These are phyloP conservation scores for Boletellus emodensis DNA, from an alignment of 768 basidiomycete genomes.

Conservation along the genomic window DNA sequence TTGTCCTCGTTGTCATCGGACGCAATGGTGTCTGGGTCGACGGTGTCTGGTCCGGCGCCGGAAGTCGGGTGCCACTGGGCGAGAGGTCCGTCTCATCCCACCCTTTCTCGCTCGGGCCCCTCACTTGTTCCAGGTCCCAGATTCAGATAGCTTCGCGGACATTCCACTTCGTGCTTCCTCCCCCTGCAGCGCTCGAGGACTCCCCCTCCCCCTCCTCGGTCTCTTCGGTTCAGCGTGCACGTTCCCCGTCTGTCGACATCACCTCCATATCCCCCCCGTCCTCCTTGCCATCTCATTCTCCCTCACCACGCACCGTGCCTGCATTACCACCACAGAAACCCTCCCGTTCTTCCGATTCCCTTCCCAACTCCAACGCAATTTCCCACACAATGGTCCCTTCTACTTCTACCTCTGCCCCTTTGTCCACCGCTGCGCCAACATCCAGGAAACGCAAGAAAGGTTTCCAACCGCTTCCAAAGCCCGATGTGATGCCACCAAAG, in stretches of 20 bases:
- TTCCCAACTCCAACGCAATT: conserved; percentile 63
- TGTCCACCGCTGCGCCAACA: conserved; percentile 18
- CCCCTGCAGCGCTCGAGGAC: conserved; percentile 74
- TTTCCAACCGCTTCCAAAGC: conserved; percentile 42
- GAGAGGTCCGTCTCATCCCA: conserved; percentile 57
- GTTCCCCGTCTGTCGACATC: conserved; percentile 80
- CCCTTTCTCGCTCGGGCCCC: neutral
- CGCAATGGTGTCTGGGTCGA: conserved; percentile 98
- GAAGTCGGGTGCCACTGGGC: conserved; percentile 77
- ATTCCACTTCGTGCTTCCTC: conserved; percentile 95
- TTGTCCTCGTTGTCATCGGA: conserved; percentile 88
- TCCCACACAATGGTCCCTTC: conserved; percentile 38
- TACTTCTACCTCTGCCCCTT: conserved; percentile 21
- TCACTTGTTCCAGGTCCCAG: conserved; percentile 60
- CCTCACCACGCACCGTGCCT: conserved; percentile 50
- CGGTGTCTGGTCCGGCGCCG: conserved; percentile 90
- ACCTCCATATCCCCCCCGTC: conserved; percentile 81
- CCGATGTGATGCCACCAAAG: conserved; percentile 81
- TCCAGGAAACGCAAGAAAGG: conserved; percentile 74
- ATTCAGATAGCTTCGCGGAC: conserved; percentile 97
- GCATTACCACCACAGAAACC: conserved; percentile 43
- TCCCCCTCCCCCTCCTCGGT: conserved; percentile 77
- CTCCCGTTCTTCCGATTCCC: conserved; percentile 44
- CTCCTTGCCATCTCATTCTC: conserved; percentile 73
- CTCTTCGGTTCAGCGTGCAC: conserved; percentile 60